Conservation (phyloP, 768 basidiomycete species). For the Lentinula boryana region DNA sequence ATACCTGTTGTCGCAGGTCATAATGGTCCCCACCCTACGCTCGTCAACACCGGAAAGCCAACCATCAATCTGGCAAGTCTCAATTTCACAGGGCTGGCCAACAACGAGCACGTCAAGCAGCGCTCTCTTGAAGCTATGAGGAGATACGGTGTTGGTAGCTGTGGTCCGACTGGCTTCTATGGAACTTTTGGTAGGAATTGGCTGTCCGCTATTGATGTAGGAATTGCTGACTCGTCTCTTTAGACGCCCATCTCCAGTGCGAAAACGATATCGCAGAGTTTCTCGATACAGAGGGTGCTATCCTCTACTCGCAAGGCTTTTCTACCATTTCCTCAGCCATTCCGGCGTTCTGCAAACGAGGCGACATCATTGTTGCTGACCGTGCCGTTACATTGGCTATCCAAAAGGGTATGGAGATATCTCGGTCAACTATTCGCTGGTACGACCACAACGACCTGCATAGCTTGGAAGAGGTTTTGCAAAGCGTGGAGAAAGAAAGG, state of each 20-base stretch:
- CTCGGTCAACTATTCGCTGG: conserved; percentile 88
- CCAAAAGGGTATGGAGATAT: conserved; percentile 93
- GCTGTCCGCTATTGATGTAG: neutral
- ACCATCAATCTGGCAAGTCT: conserved; percentile 83
- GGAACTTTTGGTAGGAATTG: conserved; percentile 75
- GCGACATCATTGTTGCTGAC: conserved; percentile 97
- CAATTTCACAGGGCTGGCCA: conserved; percentile 89
- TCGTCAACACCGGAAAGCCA: conserved; percentile 64
- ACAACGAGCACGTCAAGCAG: conserved; percentile 83
- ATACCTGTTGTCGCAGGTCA: conserved; percentile 77
- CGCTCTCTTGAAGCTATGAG: conserved; percentile 77
- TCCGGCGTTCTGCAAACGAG: conserved; percentile 95
- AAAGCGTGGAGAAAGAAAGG: conserved; percentile 80
- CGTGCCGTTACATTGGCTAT: conserved; percentile 94
- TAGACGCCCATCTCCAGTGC: conserved; percentile 88
- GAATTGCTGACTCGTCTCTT: conserved; percentile 5
- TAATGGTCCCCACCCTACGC: conserved; percentile 78
- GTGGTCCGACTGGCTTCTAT: conserved; percentile 96
- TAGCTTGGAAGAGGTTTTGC: conserved; percentile 83
- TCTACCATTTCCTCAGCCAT: conserved; percentile 91
- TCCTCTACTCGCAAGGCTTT: conserved; percentile 93
- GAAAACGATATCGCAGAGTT: conserved; percentile 90
- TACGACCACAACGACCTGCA: conserved; percentile 94
- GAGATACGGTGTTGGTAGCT: conserved; percentile 90
- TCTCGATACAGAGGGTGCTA: conserved; percentile 80